Base-by-base conservation (phyloP, 768 basidiomycete species). In the Fistulinella prunicolor region DNA sequence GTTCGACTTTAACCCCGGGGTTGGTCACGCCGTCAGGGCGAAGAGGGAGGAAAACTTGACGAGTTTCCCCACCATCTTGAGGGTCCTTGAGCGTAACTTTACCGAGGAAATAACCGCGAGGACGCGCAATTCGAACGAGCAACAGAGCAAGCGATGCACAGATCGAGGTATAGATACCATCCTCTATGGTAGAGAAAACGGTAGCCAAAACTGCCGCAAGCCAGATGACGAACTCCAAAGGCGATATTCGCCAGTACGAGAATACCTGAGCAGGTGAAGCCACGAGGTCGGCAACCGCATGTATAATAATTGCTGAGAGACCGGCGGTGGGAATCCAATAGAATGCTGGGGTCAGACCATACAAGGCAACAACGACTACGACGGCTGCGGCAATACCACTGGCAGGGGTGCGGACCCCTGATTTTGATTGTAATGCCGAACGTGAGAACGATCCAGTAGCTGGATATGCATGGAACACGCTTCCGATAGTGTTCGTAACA, bases 391-490 rank as follows among this genome's bases (percentile, higher is more conserved):
- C 63, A 49, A 94, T 76, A 47, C 96, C 96, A 10, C 89, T 93
- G 9, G 85, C 76, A 8, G 96, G 96, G 3, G 96, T 98, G 44
- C 95, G 82, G n/a, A 98, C 95, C 40, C 96, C 96, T 0, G 91
- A 94, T 68, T 95, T 97, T 24, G 89, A 83, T 70, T 96, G 94
- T 62, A 99, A 74, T 2, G 96, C 96, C 3, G 94, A 89, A n/a
- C 96, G 89, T 32, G 94, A 96, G 79, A 99, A 99, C 1, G 94
- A 97, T 2, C 96, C 96, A 12, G 96, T 99, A 0, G 95, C 91
- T 9, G 96, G 94, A 66, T 96, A 98, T 0, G 94, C 95, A 44
- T 70, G 79, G 67, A 99, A 97, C 56, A 89, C 73, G 14, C 90
- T 86, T 3, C 95, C 95, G 53, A 96, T 62, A 1, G 89, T 89